Base-by-base conservation (phyloP, 805 yeast genomes). In the Trichomonascus vanleenenianus region DNA sequence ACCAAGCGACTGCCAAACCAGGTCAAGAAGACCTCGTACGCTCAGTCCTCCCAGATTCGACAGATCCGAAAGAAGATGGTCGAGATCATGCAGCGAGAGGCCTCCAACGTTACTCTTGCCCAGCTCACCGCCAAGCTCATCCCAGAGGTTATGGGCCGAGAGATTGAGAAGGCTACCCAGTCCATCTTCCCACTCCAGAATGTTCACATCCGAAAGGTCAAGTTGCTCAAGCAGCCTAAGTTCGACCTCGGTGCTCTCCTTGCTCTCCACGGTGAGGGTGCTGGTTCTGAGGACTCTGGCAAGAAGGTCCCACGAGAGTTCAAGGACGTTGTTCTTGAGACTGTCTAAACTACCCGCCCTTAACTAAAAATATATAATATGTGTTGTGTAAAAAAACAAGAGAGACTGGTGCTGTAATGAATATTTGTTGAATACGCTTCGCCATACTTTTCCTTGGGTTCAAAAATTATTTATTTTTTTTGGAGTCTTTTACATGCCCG, bases 101-200 rank as follows among this genome's bases (percentile, higher is more conserved):
- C 89, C 59, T 78, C 93, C 58, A 83, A 83, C 80, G 85, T 85
- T 57, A 89, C 97, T 59, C 81, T 89, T 69, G 86, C 96, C 70
- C 97, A 89, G 78, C 85, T 89, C 71, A 87, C 95, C 63, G 79
- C 94, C 67, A 89, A 91, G 80, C 85, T 89, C 77, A 89, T 89
- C 65, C 97, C 97, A 69, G 97, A 89, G 78, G 96, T 91, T 62
- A 89, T 89, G 71, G 95, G 96, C 70, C 91, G 95, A 75, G 97
- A 91, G 76, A 91, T 89, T 66, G 95, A 88, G 78, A 89, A 88
- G 79, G 81, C 95, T 57, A 85, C 97, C 60, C 88, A 83, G 74
- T 76, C 85, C 64, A 85, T 89, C 78, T 88, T 77, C 83, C 97
- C 97, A 68, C 83, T 91, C 72, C 97, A 91, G 79, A 88, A 91